Conservation (phyloP, 2,329 filamentous ascomycete genomes). For the Drechmeria coniospora region DNA sequence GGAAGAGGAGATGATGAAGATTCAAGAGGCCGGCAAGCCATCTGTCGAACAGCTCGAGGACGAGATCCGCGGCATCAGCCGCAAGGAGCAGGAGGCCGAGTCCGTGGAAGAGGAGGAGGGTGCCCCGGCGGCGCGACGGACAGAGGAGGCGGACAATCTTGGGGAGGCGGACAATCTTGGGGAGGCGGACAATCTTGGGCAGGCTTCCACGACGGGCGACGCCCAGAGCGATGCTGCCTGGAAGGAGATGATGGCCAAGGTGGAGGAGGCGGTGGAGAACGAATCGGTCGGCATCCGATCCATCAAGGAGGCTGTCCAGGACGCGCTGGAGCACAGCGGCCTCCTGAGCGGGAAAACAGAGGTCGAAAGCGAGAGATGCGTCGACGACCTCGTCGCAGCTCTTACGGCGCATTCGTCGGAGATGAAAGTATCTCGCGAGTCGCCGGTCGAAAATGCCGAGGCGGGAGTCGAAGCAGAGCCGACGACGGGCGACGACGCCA, state of each 20-base stretch:
- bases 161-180: slow-evolving; percentile 9
- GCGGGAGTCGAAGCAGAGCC: not conserved
- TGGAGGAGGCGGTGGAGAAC: slow-evolving; percentile 41
- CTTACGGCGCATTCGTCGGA: slow-evolving; percentile 21
- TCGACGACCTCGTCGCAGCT: slow-evolving; percentile 34
- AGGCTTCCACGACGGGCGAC: slow-evolving; percentile 8
- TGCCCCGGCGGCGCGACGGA: slow-evolving; percentile 7
- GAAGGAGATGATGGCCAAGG: slow-evolving; percentile 37
- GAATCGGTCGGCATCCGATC: slow-evolving; percentile 36
- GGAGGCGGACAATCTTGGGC: slow-evolving; percentile 7
- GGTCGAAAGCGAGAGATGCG: slow-evolving; percentile 29
- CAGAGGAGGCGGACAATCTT: slow-evolving; percentile 7
- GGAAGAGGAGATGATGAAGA: slow-evolving; percentile 51
- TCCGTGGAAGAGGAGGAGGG: slow-evolving; percentile 5
- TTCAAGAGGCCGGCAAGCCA: slow-evolving; percentile 54
- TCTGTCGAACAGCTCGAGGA: slow-evolving; percentile 56
- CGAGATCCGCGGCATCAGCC: slow-evolving; percentile 36
- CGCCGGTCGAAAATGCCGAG: slow-evolving; percentile 7
- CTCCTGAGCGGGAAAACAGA: slow-evolving; percentile 29
- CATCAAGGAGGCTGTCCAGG: slow-evolving; percentile 37
- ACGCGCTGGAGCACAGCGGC: slow-evolving; percentile 39
- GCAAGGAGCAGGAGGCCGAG: slow-evolving; percentile 14
- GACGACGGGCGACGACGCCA: not conserved
- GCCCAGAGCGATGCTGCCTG: slow-evolving; percentile 25
- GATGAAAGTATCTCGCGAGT: slow-evolving; percentile 9